Evolutionary conservation across 2,329 filamentous ascomycete species (phyloP), one percentile per base, ranked within the genome.

Genomic region (Beauveria caledonica): DNA sequence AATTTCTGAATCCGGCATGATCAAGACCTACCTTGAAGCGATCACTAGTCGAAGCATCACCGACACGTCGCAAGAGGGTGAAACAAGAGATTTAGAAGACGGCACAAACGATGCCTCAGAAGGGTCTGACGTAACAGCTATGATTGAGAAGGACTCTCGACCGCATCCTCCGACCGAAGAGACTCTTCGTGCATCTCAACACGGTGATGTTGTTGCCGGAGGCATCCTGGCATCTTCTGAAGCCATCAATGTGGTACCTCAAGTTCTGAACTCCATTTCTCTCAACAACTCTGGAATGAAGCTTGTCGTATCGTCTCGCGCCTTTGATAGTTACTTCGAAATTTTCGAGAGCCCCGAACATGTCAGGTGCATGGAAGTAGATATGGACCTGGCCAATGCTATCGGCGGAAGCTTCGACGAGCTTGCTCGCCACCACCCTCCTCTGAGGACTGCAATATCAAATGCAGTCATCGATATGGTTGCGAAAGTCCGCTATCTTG

Each of bases 301-400:
- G 67, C 82, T 97, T 70, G 95, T 99, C 67, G 86, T 91, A 61
- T 83, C 86, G 0, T 97, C 92, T 0, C 81, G 85, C 61, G 92
- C 91, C 1, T 80, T 99, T 49, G 87, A 92, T 60, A 89, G 86
- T 66, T 97, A 92, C 71, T 88, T 99, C 65, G 90, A 97, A 70
- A 91, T 97, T n/a, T 99, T 99, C 65, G 90, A 97, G 73, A 97
- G 91, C 65, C 86, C 92, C 2, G 82, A 86, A 17, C 95, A 99
- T 73, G 86, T 99, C 61, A 90, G 89, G 66, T 88, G 87, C 64
- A 86, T 99, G 80, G 86, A 90, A 63, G 78, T 80, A 42, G 93
- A 96, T 65, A 78, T 82, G 5, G 77, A 80, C 40, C 79, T 95
- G 61, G 83, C 92, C 10, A 83, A 82, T 33, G 84, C 85, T 44